Evolutionary conservation across 2,329 filamentous ascomycete genomes (phyloP), one percentile per base, ranked within the genome.

Genomic region (Aspergillus persii): DNA sequence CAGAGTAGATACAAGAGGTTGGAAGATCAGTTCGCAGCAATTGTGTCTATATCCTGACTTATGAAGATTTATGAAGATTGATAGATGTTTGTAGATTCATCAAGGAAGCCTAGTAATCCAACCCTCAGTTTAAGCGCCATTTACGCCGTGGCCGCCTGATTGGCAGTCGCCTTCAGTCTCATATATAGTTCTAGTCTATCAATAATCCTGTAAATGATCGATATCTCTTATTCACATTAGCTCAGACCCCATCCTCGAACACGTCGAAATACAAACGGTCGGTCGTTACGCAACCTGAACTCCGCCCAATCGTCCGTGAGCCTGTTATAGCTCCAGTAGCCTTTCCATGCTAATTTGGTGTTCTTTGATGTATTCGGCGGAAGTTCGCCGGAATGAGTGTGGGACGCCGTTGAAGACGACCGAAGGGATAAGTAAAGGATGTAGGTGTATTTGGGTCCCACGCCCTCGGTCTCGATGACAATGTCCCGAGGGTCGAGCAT

Each of bases 261-360:
- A 46, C 86, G 72, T 65, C 82, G 83, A 77, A 85, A 89, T 61
- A 85, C 85, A 69, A 83, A 88, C 1, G 84, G 76, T 61, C 81
- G 77, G 72, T 88, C 84, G 68, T 89, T 86, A 70, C 83, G 84
- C 66, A 88, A 68, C 2, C 79, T 80, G 75, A 98, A 98, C 76
- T 91, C 89, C 3, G 83, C 91, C 90, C 91, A 95, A 75, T 97
- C 93, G 72, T 96, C 92, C 7, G 92, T 96, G 69, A 96, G 75
- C 66, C 85, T 84, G 72, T 98, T 96, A 72, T 96, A 94, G 77
- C 89, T 94, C 86, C 91, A 96, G 72, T 93, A 97, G 0, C 90
- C 89, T 68, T 89, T 89, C 94, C 95, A 99, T 0, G 81, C 79
- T 53, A 99, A 77, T 76, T 96, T 96, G 62, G 94, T 97, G 69